These are phyloP conservation scores for Leptographium flavum DNA, from an alignment of 2,329 filamentous ascomycete genomes.

Conservation along the genomic window DNA sequence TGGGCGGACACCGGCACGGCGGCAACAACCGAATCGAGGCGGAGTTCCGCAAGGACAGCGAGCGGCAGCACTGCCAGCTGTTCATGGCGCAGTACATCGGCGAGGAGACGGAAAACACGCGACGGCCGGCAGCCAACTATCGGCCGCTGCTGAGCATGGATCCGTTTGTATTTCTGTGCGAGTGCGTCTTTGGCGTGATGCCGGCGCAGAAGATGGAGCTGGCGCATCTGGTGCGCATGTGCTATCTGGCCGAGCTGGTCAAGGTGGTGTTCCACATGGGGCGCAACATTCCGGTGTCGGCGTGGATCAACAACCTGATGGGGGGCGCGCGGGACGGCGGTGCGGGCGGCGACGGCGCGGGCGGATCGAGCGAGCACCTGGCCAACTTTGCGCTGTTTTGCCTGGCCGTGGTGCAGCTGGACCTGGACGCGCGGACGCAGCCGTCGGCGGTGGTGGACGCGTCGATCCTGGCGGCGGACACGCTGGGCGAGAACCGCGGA, in stretches of 20 bases:
- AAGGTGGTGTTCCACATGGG: constrained; percentile 56
- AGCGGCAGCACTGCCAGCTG: constrained; percentile 60
- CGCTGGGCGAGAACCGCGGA: constrained; percentile 26
- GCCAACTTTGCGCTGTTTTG: constrained; percentile 43
- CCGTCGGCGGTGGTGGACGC: constrained; percentile 13
- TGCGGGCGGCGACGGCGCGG: no score
- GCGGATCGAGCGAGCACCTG: constrained; percentile 18
- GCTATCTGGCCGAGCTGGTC: constrained; percentile 81
- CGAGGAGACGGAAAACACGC: constrained; percentile 24
- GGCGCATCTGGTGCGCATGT: constrained; percentile 66
- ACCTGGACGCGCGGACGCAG: constrained; percentile 22
- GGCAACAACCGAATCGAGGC: constrained; percentile 46
- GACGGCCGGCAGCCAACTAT: constrained; percentile 29
- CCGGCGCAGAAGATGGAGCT: constrained; percentile 59
- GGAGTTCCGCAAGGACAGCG: constrained; percentile 55
- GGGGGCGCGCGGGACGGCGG: constrained; percentile 14
- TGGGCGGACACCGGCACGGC: constrained; percentile 52
- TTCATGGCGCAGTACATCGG: constrained; percentile 48
- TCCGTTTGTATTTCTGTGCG: constrained; percentile 66
- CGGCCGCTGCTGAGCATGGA: constrained; percentile 53
- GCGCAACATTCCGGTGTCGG: constrained; percentile 34
- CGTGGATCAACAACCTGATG: constrained; percentile 32
- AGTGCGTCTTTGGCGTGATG: constrained; percentile 58
- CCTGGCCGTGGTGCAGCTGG: constrained; percentile 28
- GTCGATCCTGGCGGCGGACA: constrained; percentile 16